These are phyloP conservation scores for Cicer yamashitae DNA, from an alignment of 306 rosid genomes.

Conservation along the genomic window DNA sequence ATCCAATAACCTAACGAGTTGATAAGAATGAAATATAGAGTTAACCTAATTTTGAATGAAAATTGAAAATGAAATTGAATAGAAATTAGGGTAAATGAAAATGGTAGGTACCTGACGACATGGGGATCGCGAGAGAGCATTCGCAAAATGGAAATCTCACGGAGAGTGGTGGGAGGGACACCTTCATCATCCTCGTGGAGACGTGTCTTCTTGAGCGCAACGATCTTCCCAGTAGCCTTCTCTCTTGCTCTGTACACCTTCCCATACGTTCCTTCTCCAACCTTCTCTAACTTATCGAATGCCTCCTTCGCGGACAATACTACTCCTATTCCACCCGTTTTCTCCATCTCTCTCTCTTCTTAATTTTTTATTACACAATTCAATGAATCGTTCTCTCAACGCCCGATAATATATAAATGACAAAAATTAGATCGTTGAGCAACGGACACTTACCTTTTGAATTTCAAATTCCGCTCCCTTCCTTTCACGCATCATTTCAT, in stretches of 20 bases:
- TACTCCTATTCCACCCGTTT: constrained; percentile 44
- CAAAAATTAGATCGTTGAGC: constrained; percentile 24
- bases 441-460: constrained; percentile 64
- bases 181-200: constrained; percentile 97
- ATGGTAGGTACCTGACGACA: constrained; percentile 59
- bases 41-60: background rate
- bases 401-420: background rate
- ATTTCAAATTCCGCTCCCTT: constrained; percentile 58
- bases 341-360: constrained; percentile 39
- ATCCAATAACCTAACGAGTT: constrained; percentile 64
- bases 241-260: constrained; percentile 90
- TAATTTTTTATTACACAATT: no score
- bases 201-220: constrained; percentile 95
- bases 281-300: constrained; percentile 89
- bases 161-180: constrained; percentile 97
- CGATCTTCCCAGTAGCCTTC: constrained; percentile 84
- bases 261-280: constrained; percentile 93
- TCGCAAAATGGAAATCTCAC: constrained; percentile 90
- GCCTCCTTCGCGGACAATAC: constrained; percentile 84
- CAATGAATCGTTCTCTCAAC: no score
- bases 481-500: no score
- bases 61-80: background rate
- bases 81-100: background rate
- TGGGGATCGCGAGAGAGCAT: constrained; percentile 97
- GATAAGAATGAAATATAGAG: background rate